These are phyloP conservation scores for Debaryomyces prosopidis DNA, from an alignment of 805 yeast species.

Conservation along the genomic window DNA sequence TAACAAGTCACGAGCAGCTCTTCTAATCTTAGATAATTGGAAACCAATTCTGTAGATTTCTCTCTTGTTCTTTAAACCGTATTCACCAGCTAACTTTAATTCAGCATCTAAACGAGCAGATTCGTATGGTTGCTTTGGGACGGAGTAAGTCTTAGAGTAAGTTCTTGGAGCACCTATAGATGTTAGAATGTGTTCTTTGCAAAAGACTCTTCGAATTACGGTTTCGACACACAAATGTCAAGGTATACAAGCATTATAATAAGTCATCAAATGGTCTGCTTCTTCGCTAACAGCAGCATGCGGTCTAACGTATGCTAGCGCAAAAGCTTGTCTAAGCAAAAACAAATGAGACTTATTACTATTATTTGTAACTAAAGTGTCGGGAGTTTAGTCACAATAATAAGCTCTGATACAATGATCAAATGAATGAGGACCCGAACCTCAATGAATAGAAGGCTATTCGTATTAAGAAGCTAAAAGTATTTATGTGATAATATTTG, in stretches of 20 bases:
- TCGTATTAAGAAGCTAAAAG: background rate
- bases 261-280: background rate
- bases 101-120: conserved; percentile 99
- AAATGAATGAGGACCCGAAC: conserved; percentile 68
- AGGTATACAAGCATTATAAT: background rate
- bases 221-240: background rate
- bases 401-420: conserved; percentile 21
- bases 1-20: conserved; percentile 99
- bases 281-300: background rate
- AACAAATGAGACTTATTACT: conserved; percentile 1
- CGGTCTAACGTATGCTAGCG: too few species aligned
- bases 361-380: conserved; percentile 68
- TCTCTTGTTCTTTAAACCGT: conserved; percentile 99
- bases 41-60: conserved; percentile 99
- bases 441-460: conserved; percentile 33
- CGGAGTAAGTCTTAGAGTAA: conserved; percentile 98
- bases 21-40: conserved; percentile 99
- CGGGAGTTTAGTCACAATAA: conserved; percentile 75
- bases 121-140: conserved; percentile 99
- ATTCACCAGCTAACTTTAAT: conserved; percentile 99
- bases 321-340: background rate
- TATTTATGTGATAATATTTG: background rate
- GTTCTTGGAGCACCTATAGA: conserved; percentile 93
- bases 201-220: background rate
- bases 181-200: conserved; percentile 19